A percentile compares a stretch with the other conserved stretches of the same genome.
These are phyloP conservation scores for Oxytropis ochrocephala DNA, from an alignment of 306 rosid species.

Conservation along the genomic window DNA sequence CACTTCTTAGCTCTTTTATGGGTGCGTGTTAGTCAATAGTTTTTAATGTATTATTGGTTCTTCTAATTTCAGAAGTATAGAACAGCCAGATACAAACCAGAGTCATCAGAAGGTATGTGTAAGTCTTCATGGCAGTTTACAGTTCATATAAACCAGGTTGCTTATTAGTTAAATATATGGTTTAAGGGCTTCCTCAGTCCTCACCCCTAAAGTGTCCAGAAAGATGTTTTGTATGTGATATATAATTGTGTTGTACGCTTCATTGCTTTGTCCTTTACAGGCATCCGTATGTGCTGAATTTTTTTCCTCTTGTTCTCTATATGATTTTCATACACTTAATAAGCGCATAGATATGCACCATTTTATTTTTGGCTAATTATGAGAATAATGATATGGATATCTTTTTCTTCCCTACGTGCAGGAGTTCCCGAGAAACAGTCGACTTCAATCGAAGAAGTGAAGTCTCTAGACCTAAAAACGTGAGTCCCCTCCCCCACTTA, in stretches of 20 bases:
- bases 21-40: not conserved
- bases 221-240: not conserved
- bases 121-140: constrained; percentile 11
- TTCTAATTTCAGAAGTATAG: constrained; percentile 70
- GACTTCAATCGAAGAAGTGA: constrained; percentile 51
- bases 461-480: constrained; percentile 65
- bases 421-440: constrained; percentile 45
- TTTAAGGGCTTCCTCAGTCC: not conserved
- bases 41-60: constrained; percentile 3
- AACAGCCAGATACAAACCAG: constrained; percentile 92
- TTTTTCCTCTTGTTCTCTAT: not conserved
- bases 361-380: not conserved
- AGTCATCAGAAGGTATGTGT: constrained; percentile 67
- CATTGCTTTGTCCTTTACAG: not conserved
- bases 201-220: not conserved
- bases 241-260: not conserved
- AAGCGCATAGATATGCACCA: not conserved
- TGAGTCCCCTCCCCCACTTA: constrained; percentile 26
- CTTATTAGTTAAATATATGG: not conserved
- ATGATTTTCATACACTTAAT: constrained; percentile 5
- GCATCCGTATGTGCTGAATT: not conserved
- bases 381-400: constrained; percentile 18
- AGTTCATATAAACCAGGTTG: constrained; percentile 11
- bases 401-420: constrained; percentile 30
- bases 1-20: not conserved